These are phyloP conservation scores for Pythium scleroteichum DNA, from an alignment of 352 stramenopile species.

Conservation along the genomic window DNA sequence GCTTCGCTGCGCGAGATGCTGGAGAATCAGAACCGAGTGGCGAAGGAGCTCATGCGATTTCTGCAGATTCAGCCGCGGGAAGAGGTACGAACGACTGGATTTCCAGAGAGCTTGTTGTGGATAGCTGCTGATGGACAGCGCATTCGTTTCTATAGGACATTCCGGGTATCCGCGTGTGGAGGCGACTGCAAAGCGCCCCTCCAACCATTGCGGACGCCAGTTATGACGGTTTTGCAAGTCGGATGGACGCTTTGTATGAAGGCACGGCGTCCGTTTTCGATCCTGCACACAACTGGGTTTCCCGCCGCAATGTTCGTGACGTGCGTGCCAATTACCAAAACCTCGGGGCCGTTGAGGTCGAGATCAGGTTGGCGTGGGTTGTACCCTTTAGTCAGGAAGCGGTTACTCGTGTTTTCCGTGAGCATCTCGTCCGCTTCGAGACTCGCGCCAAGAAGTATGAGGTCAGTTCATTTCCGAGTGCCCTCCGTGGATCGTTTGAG, in stretches of 20 bases:
- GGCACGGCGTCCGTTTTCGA: not conserved
- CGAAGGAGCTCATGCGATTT: slow-evolving; percentile 9
- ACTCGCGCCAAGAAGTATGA: not conserved
- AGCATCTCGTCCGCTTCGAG: not conserved
- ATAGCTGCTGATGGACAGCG: too few relatives aligned
- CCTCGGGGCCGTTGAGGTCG: not conserved
- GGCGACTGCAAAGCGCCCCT: not conserved
- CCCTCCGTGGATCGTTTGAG: too few relatives aligned
- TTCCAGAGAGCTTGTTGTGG: too few relatives aligned
- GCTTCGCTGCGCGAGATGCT: slow-evolving; percentile 44
- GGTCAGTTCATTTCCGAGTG: not conserved
- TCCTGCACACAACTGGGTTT: not conserved
- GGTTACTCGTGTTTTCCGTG: not conserved
- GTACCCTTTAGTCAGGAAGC: slow-evolving; percentile 10
- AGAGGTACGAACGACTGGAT: slow-evolving; percentile 2
- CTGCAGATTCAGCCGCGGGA: slow-evolving; percentile 5
- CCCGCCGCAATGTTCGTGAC: not conserved
- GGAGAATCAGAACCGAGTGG: slow-evolving; percentile 55
- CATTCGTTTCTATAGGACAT: slow-evolving; percentile 9
- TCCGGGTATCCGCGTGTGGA: slow-evolving; percentile 1
- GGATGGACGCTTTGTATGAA: slow-evolving; percentile 8
- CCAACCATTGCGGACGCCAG: not conserved
- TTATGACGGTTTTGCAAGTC: not conserved
- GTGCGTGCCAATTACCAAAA: not conserved
- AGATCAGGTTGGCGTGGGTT: slow-evolving; percentile 11